Evolutionary conservation across 78 protist species (phyloP), one percentile per base, ranked within the genome.

Genomic region (Dictyostelium firmibasis): DNA sequence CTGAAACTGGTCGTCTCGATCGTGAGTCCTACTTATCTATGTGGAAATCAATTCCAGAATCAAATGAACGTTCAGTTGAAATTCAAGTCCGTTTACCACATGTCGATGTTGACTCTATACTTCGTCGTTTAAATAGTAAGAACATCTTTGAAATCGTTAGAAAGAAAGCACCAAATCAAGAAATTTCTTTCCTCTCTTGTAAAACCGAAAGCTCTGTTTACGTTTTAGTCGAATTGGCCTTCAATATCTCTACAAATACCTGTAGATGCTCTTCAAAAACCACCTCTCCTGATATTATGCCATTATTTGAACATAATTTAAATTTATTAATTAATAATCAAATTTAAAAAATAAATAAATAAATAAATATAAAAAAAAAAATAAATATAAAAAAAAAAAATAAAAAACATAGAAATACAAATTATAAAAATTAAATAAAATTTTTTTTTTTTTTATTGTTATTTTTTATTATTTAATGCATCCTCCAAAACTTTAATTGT

Each of bases 101-200:
- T 23, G 83, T 81, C 2, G 87, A 89, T 50, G 75, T 62, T 3
- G 94, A 78, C 2, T 76, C 94, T 1, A 81, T 89, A 13, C 44
- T 78, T 44, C 53, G 83, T n/a, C 43, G 78, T 35, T 18, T 89
- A 9, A 62, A 69, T n/a, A 41, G 64, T 14, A 78, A 81, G 29
- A 89, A 89, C 23, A 47, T 89, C 25, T 89, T 89, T 31, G 94
- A 89, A 81, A 89, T 89, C 78, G 94, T 89, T 20, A 36, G 94
- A 70, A 89, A 81, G 87, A 89, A 44, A 38, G 82, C 38, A 4
- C 81, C 70, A 50, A 81, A 81, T 35, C 94, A 89, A 89, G 94
- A 89, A 16, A 81, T 89, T 29, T 89, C 88, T 41, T 89, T 78
- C 94, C 87, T 81, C 83, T 89, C 94, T 72, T 78, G 86, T 81